These are phyloP conservation scores for Globisporangium megalacanthum DNA, from an alignment of 352 stramenopile species.

Conservation along the genomic window DNA sequence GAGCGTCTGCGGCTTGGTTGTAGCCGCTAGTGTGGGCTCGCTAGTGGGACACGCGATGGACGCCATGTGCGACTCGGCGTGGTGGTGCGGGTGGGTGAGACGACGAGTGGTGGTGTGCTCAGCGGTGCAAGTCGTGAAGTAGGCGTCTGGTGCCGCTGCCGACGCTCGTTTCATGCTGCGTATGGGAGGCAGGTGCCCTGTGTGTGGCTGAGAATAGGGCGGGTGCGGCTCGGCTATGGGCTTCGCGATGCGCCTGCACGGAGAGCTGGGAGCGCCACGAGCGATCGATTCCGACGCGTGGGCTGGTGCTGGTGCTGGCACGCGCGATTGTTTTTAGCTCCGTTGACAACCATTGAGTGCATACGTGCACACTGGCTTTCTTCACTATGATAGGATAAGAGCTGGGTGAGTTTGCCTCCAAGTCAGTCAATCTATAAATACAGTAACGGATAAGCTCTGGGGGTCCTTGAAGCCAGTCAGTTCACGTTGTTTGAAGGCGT, in stretches of 20 bases:
- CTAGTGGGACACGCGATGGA: neutral
- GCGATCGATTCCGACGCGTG: neutral
- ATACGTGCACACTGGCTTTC: too few relatives aligned
- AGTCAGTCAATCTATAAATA: too few relatives aligned
- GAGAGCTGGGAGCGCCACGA: neutral
- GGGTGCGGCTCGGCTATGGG: too few relatives aligned
- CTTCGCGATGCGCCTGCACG: too few relatives aligned
- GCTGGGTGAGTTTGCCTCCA: too few relatives aligned
- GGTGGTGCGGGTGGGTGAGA: neutral
- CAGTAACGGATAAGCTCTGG: too few relatives aligned
- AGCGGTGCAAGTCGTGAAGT: neutral
- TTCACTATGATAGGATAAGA: too few relatives aligned
- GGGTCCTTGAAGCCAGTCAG: conserved; percentile 2
- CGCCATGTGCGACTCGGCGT: neutral
- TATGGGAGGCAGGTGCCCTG: neutral
- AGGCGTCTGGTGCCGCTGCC: neutral
- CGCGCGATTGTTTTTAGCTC: too few relatives aligned
- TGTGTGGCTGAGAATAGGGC: conserved; percentile 1
- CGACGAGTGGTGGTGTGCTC: neutral
- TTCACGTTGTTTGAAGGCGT: conserved; percentile 51
- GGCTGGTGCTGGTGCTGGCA: too few relatives aligned
- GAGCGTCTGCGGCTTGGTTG: neutral
- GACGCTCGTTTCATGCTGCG: neutral
- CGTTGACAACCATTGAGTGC: too few relatives aligned
- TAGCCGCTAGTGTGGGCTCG: neutral